Base-by-base conservation (phyloP, 2,329 filamentous ascomycete genomes). In the Zymoseptoria tritici region DNA sequence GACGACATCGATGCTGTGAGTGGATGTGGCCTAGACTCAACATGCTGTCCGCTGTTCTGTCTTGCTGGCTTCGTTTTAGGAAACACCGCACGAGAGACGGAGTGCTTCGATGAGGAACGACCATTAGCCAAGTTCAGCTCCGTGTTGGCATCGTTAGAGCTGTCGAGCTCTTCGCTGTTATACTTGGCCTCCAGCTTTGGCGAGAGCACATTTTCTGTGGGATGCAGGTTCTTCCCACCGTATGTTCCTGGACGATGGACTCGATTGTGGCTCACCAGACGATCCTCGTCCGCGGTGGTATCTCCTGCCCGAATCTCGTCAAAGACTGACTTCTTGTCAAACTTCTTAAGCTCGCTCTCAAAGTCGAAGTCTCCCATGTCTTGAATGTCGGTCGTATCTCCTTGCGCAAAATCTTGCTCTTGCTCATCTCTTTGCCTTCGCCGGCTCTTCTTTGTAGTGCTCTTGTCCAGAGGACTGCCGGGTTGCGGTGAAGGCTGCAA, bases 301-400 rank as follows among this genome's bases (percentile, higher is more conserved):
- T 97, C 93, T 59, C 95, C 90, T 66, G 89, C 90, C 61, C 90
- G 83, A 74, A 97, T 94, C 74, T 97, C 88, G 65, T 93, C 89
- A 72, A 99, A 99, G 8, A 97, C 85, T 1, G 86, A 87, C 58
- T 88, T 85, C 77, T 97, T 97, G 78, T 97, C 92, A 68, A 97
- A 97, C 71, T 96, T 96, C 53, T 90, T 92, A 31, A 97, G 80
- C 65, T 91, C 91, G 57, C 85, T 86, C 68, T 90, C 87, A 69
- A 97, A 97, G 74, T 97, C 93, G 68, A 97, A 97, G 62, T 97
- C 94, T 9, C 89, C 90, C 80, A 94, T 84, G 71, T 95, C 93
- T 75, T 93, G 90, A 21, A 94, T 90, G 71, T 97, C 94, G 0
- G 91, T 97, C 21, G 93, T 92, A 70, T 97, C 93, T 71, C 97